A percentile compares a stretch with the other conserved stretches of the same genome.
Evolutionary conservation across 345 rosid species (phyloP).

Genomic region (Noccaea bulbosa): DNA sequence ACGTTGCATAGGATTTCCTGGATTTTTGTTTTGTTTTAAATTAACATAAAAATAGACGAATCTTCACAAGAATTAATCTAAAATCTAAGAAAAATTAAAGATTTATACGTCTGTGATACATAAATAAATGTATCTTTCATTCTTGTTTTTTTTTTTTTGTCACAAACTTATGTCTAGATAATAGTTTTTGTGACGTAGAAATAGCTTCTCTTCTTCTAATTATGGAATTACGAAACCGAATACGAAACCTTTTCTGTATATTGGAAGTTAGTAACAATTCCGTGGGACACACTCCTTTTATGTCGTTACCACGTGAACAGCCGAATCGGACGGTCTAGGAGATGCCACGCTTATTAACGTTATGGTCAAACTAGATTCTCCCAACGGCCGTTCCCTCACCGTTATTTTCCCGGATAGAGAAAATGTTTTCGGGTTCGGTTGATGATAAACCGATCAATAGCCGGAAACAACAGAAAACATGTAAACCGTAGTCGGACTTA

Average conservation of each 20-base stretch:
- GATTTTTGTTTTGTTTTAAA: background rate
- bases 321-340: conserved; percentile 30
- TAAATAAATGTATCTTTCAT: background rate
- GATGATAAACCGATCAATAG: background rate
- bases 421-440: conserved; percentile 20
- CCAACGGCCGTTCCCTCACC: conserved; percentile 20
- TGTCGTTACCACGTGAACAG: background rate
- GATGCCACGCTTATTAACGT: conserved; percentile 19
- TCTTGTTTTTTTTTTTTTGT: background rate
- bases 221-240: background rate
- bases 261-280: background rate
- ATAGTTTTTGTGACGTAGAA: background rate
- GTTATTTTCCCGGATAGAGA: conserved; percentile 8
- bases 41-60: background rate
- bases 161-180: background rate
- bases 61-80: background rate
- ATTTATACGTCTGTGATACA: background rate
- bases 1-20: background rate
- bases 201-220: background rate
- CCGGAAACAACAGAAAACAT: conserved; percentile 3
- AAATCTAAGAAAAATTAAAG: background rate
- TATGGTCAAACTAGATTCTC: conserved; percentile 35
- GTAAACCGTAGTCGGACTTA: conserved; percentile 14
- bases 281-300: conserved; percentile 38
- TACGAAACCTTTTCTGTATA: background rate